Evolutionary conservation across 129 eudicot species (phyloP), one percentile per base, ranked within the genome.

Genomic region (Flaveria robusta): DNA sequence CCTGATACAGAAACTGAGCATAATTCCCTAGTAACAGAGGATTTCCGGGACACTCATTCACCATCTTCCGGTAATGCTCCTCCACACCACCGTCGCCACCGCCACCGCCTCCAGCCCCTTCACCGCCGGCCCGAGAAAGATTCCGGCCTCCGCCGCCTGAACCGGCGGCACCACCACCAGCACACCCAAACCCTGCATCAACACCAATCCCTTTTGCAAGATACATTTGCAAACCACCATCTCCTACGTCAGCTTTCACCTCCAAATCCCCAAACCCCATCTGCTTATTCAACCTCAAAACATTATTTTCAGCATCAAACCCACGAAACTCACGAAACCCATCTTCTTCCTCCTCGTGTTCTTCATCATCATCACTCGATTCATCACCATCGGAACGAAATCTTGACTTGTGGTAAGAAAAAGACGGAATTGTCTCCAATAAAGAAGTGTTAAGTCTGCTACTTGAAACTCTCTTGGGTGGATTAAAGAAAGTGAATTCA

Each of bases 1-100:
- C 98, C 87, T 93, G 88, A 69, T 90, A 81, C 54, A 93, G 79
- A 78, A 82, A 93, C 49, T 87, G 83, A 0, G 98, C 98, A 84
- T 93, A 93, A 74, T 93, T 93, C 39, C 96, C 81, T 75, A 90
- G 46, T 68, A 79, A 77, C 66, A 93, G 73, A 46, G 97, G 76
- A 73, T 90, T 84, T 19, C 93, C 82, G 0, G 98, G 97, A 79
- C 87, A 85, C 76, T 76, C 89, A 73, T 80, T 87, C 78, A 93
- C 81, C 97, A 90, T 83, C 70, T 66, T 90, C 91, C 81, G 86
- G 70, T 88, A 93, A 70, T 90, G 90, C 65, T 90, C 91, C 73
- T 87, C 97, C 51, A 85, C 45, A 43, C 70, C 79, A 26, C 47
- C 66, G 9, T 83, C 67, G 14, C 80, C 72, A 20, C 72, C 85